Evolutionary conservation across 225 moss, liverwort and hornwort species (phyloP).

Genomic region (Rhytidiadelphus loreus): DNA sequence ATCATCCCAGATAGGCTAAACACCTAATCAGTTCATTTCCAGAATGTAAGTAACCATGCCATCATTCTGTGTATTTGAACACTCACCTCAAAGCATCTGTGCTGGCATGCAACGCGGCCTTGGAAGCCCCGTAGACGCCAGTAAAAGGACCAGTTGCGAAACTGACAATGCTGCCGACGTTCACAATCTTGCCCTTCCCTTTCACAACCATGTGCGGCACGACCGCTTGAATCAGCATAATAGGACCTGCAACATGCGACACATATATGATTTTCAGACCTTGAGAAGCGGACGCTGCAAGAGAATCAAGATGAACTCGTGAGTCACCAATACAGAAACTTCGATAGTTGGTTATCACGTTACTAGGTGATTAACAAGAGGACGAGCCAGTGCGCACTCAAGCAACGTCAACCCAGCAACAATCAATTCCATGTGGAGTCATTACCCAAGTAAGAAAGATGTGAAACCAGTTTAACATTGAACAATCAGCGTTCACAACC

Average conservation of each 20-base stretch:
- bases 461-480: not conserved
- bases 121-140: slow-evolving; percentile 37
- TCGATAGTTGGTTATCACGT: not conserved
- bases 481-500: too few species aligned
- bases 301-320: not conserved
- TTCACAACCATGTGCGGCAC: slow-evolving; percentile 58
- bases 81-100: slow-evolving; percentile 41
- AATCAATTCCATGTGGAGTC: not conserved
- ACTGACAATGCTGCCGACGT: slow-evolving; percentile 36
- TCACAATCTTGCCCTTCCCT: slow-evolving; percentile 56
- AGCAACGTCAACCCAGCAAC: not conserved
- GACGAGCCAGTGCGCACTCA: not conserved
- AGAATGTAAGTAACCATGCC: not conserved
- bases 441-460: not conserved
- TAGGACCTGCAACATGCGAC: slow-evolving; percentile 21
- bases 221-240: slow-evolving; percentile 59
- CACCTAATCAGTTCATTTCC: not conserved
- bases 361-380: not conserved
- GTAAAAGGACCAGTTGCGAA: slow-evolving; percentile 29
- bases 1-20: not conserved
- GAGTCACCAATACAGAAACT: not conserved
- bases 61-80: not conserved
- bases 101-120: slow-evolving; percentile 40
- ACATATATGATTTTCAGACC: not conserved
- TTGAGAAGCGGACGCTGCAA: not conserved